Evolutionary conservation across 345 rosid species (phyloP).

Genomic region (Pugionium dolabratum): DNA sequence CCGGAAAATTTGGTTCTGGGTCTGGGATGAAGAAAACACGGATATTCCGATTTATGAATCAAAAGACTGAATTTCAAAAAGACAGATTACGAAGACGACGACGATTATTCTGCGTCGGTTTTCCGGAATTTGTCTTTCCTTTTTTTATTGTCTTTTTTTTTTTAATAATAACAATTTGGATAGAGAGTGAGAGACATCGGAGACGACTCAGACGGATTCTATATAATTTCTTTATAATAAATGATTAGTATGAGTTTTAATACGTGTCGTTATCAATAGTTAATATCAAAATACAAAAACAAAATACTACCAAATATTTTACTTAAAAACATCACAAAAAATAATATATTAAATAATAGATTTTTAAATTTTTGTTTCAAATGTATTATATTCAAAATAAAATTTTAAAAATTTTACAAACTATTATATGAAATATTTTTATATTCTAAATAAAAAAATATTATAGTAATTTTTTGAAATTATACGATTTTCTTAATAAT

Average conservation of each 20-base stretch:
- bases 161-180: slow-evolving; percentile 27
- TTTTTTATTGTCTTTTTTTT: neutral
- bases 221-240: slow-evolving; percentile 8
- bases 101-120: slow-evolving; percentile 30
- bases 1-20: slow-evolving; percentile 1
- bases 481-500: no score
- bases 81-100: slow-evolving; percentile 27
- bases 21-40: neutral
- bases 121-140: slow-evolving; percentile 18
- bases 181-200: slow-evolving; percentile 38
- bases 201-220: slow-evolving; percentile 22
- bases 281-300: neutral
- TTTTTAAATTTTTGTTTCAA: no score
- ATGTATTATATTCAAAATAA: no score
- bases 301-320: no score
- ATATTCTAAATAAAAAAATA: no score
- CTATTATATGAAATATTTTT: no score
- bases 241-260: neutral
- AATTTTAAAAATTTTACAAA: no score
- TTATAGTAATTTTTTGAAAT: no score
- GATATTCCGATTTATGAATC: slow-evolving; percentile 27
- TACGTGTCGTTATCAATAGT: neutral
- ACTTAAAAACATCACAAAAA: no score
- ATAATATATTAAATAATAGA: no score
- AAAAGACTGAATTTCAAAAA: slow-evolving; percentile 24